phyloP scores from a whole-genome alignment of 495 filamentous ascomycete genomes.

The Daldinia decipiens region DNA sequence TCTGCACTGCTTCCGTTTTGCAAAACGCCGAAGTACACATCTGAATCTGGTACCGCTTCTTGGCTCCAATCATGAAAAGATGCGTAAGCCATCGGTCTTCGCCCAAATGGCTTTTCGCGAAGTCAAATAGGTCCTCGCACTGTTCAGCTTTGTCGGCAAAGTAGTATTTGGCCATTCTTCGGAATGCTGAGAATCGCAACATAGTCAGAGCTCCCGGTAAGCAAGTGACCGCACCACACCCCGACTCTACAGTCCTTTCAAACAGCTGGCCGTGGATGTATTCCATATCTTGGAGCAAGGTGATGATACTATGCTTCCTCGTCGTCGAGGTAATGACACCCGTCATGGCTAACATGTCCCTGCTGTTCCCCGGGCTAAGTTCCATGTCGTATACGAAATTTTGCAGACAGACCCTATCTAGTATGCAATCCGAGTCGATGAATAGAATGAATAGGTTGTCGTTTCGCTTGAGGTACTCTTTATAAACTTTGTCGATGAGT shows the following conservation, averaged over 20 bases:
- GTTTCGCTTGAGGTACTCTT: conserved; percentile 85
- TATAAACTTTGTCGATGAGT: conserved; percentile 93
- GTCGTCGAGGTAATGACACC: conserved; percentile 97
- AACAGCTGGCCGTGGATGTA: conserved; percentile 98
- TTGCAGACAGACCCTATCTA: conserved; percentile 91
- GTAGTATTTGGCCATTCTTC: conserved; percentile 98
- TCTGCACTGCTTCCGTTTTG: conserved; percentile 97
- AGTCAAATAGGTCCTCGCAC: conserved; percentile 96
- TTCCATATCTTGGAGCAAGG: conserved; percentile 96
- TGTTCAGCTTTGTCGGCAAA: conserved; percentile 98
- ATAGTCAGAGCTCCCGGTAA: conserved; percentile 95
- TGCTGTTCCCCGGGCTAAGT: conserved; percentile 89
- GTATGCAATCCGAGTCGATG: conserved; percentile 98
- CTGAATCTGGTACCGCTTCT: conserved; percentile 92
- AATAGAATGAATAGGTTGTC: conserved; percentile 96
- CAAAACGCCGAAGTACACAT: conserved; percentile 98
- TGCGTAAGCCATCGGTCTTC: conserved; percentile 98
- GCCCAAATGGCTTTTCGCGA: conserved; percentile 92
- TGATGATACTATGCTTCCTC: conserved; percentile 86
- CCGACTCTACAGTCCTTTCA: conserved; percentile 95
- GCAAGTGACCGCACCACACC: conserved; percentile 94
- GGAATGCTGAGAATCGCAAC: conserved; percentile 93
- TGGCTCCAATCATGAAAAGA: conserved; percentile 98
- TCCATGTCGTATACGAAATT: conserved; percentile 99
- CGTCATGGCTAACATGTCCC: conserved; percentile 98